A percentile compares a stretch with the other conserved stretches of the same genome.
phyloP scores from a whole-genome alignment of 257 asterid species.

The Primulina tabacum region DNA sequence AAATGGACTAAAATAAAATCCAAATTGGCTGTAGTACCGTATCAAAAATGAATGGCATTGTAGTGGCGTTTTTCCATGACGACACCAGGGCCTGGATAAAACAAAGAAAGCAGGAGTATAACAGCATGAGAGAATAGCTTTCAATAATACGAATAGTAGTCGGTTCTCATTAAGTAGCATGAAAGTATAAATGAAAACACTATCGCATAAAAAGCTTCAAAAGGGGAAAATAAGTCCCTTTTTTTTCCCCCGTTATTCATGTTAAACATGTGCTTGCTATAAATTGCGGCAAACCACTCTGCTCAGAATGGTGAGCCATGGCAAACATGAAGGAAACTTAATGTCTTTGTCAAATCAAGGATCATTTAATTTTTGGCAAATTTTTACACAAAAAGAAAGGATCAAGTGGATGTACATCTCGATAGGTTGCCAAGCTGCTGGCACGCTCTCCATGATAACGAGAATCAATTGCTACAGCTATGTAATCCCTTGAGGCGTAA shows the following conservation, averaged over 20 bases:
- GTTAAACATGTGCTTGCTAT: not conserved
- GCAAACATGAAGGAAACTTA: not conserved
- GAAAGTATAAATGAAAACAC: not conserved
- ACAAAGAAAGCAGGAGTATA: constrained; percentile 4
- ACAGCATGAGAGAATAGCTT: not conserved
- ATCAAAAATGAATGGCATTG: constrained; percentile 91
- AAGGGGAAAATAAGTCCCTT: not conserved
- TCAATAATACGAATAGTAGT: not conserved
- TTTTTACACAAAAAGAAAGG: constrained; percentile 16
- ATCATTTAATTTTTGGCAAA: constrained; percentile 10
- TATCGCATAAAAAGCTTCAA: not conserved
- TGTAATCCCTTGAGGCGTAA: constrained; percentile 85
- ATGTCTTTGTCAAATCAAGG: not conserved
- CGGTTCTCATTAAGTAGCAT: not conserved
- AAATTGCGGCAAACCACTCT: not conserved
- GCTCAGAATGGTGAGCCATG: not conserved
- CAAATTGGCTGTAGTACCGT: constrained; percentile 44
- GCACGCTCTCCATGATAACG: constrained; percentile 98
- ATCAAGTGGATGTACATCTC: constrained; percentile 49
- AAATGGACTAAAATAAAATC: not conserved
- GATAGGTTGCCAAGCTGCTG: constrained; percentile 64
- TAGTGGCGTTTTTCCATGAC: constrained; percentile 79
- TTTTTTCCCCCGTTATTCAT: not conserved
- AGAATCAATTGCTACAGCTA: constrained; percentile 86
- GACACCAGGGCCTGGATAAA: constrained; percentile 72